Percentiles rank a stretch among this genome's conserved stretches.
phyloP scores from a whole-genome alignment of 2,329 filamentous ascomycete genomes.

The Coniochaeta sp. region DNA sequence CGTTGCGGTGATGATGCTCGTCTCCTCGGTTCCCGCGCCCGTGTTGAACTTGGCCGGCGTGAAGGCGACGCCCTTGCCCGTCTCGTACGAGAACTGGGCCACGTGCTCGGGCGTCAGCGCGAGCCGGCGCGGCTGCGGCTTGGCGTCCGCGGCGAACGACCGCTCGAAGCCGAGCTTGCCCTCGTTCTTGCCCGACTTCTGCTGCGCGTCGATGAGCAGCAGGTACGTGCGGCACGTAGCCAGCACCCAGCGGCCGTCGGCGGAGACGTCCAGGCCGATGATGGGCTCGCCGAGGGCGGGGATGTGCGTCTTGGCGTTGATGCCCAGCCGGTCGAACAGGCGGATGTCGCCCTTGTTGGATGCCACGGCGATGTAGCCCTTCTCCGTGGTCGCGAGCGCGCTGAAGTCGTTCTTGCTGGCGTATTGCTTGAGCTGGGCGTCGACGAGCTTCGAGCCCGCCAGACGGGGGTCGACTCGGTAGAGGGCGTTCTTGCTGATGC shows the following conservation, averaged over 20 bases:
- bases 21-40: constrained; percentile 72
- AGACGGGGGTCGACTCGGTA: constrained; percentile 92
- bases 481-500: constrained; percentile 84
- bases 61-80: constrained; percentile 76
- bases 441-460: constrained; percentile 85
- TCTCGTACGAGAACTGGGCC: constrained; percentile 96
- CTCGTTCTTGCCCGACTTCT: constrained; percentile 91
- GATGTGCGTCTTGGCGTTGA: constrained; percentile 96
- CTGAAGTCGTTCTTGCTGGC: constrained; percentile 97
- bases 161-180: constrained; percentile 98
- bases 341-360: constrained; percentile 97
- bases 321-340: constrained; percentile 90
- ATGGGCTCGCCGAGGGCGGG: constrained; percentile 93
- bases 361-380: constrained; percentile 93
- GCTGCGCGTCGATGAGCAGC: constrained; percentile 82
- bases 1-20: constrained; percentile 92
- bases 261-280: constrained; percentile 88
- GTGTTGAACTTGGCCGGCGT: constrained; percentile 93
- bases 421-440: constrained; percentile 91
- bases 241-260: constrained; percentile 91
- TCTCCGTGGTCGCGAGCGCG: constrained; percentile 85
- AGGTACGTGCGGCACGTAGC: constrained; percentile 77
- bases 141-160: constrained; percentile 83
- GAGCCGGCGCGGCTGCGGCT: constrained; percentile 87
- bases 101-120: constrained; percentile 86